Percentiles rank a stretch among this genome's conserved stretches.
Evolutionary conservation across 2,329 filamentous ascomycete species (phyloP).

Genomic region (Microdochium bolleyi): DNA sequence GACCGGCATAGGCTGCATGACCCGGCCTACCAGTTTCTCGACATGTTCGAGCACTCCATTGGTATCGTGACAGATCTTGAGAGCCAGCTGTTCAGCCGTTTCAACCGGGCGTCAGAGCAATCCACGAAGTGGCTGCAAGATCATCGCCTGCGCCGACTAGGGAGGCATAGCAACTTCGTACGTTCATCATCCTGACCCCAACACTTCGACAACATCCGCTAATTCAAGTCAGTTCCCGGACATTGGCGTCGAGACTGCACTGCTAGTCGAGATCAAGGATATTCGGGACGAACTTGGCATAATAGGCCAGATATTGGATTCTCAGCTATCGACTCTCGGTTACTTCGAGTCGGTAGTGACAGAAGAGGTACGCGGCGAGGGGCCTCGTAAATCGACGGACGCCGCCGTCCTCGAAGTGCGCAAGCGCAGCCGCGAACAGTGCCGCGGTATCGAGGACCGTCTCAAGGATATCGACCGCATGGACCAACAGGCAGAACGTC

Average conservation of each 20-base stretch:
- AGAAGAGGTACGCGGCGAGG: constrained; percentile 19
- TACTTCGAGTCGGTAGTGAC: constrained; percentile 36
- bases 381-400: constrained; percentile 12
- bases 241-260: constrained; percentile 51
- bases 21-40: constrained; percentile 55
- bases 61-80: constrained; percentile 44
- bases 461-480: constrained; percentile 54
- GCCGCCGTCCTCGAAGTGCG: constrained; percentile 35
- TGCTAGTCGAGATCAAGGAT: constrained; percentile 58
- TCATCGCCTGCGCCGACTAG: constrained; percentile 18
- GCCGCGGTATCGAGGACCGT: constrained; percentile 48
- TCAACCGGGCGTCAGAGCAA: constrained; percentile 49
- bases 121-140: constrained; percentile 43
- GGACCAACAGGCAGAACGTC: constrained; percentile 52
- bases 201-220: neutral
- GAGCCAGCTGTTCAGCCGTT: constrained; percentile 49
- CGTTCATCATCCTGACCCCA: constrained; percentile 1
- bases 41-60: constrained; percentile 60
- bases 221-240: constrained; percentile 37
- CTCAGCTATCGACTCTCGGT: constrained; percentile 36
- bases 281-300: constrained; percentile 62
- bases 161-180: constrained; percentile 6
- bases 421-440: constrained; percentile 46
- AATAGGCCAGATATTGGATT: constrained; percentile 42
- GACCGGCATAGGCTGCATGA: constrained; percentile 49